Evolutionary conservation across 2,329 filamentous ascomycete genomes (phyloP).

Genomic region (Exophiala sp.): DNA sequence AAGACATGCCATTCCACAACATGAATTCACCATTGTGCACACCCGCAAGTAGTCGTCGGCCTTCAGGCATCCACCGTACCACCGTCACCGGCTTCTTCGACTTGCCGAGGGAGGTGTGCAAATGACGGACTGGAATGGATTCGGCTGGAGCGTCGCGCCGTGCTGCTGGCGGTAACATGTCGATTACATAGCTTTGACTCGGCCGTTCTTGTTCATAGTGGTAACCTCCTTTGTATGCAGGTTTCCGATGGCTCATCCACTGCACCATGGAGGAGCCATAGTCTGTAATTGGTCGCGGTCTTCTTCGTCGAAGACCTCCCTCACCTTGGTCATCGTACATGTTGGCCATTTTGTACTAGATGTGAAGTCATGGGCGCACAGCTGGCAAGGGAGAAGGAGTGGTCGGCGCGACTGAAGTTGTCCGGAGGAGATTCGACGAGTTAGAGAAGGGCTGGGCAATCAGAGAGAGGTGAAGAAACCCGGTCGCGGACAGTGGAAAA

Average conservation of each 20-base stretch:
- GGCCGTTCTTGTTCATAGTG: constrained; percentile 75
- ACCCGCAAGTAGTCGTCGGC: constrained; percentile 80
- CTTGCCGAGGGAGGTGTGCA: constrained; percentile 98
- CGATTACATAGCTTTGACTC: constrained; percentile 80
- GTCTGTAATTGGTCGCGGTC: constrained; percentile 69
- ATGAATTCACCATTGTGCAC: constrained; percentile 98
- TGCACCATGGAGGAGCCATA: constrained; percentile 85
- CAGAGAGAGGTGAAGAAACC: too few relatives aligned
- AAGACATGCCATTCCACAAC: constrained; percentile 95
- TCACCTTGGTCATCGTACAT: constrained; percentile 25
- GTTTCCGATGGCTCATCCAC: constrained; percentile 79
- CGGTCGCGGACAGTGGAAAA: too few relatives aligned
- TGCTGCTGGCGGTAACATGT: constrained; percentile 82
- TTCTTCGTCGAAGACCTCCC: constrained; percentile 24
- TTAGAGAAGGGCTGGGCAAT: too few relatives aligned
- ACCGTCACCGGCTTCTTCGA: constrained; percentile 97
- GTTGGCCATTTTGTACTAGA: constrained; percentile 14
- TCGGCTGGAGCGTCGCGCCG: constrained; percentile 70
- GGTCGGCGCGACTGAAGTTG: neutral
- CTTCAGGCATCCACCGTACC: constrained; percentile 95
- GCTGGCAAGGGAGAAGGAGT: neutral
- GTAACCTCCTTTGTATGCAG: constrained; percentile 66
- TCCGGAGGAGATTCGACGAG: neutral
- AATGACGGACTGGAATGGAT: constrained; percentile 85
- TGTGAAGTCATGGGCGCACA: constrained; percentile 5